Evolutionary conservation across 768 basidiomycete species (phyloP), one percentile per base, ranked within the genome.

Genomic region (Fomitopsis serialis): DNA sequence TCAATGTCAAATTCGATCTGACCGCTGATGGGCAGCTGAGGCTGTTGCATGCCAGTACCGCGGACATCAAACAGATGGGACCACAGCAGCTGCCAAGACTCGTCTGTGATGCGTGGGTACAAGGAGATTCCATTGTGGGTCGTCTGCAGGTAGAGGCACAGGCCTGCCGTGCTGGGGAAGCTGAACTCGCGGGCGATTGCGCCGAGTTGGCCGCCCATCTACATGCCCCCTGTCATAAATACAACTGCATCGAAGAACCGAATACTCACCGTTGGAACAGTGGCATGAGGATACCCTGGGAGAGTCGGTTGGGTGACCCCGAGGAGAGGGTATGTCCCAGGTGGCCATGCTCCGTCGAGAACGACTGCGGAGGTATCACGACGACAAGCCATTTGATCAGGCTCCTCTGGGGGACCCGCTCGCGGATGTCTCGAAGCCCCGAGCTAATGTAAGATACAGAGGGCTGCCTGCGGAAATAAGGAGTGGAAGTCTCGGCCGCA

Each of bases 1-100:
- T 95, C 92, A 44, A 95, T 79, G 68, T 95, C 92, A 65, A 95
- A 93, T 68, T 95, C 92, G 25, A 96, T 78, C 25, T 79, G 83
- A 4, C 89, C 93, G 42, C 80, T 76, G 53, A 95, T 84, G 0
- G 89, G 84, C 19, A 79, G 63, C 48, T 72, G 74, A 22, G 66
- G 65, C 23, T 63, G 58, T 54, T 72, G 55, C 42, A 63, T 57
- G 3, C 66, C 52, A 19, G 68, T 60, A 21, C 68, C 54, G 22
- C 71, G 67, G 36, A 74, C 58, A 29, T 84, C 79, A 42, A 82
- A 75, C 55, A 81, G 70, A 63, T 84, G 79, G 36, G 70, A 71
- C 85, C 88, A 92, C 2, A 92, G 72, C 29, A 81, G 68, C 49
- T 77, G 76, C 91, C 91, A 93, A 9, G 79, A 77, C 52, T 89